These are phyloP conservation scores for Cucumis cinereus DNA, from an alignment of 306 rosid species.

Conservation along the genomic window DNA sequence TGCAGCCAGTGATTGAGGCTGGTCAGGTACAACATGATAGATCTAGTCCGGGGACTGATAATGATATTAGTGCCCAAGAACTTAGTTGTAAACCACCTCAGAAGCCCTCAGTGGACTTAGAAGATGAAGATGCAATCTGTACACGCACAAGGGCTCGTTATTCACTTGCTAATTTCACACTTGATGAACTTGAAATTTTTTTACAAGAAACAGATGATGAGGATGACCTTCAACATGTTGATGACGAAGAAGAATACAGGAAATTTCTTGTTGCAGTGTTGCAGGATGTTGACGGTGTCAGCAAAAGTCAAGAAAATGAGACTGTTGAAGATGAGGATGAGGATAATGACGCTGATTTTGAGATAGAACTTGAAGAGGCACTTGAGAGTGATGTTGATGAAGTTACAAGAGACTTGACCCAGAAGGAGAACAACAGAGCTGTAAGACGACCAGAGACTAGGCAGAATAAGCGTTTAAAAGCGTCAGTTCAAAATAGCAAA, in stretches of 20 bases:
- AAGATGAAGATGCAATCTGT: constrained; percentile 57
- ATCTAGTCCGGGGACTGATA: constrained; percentile 14
- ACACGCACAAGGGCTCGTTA: constrained; percentile 91
- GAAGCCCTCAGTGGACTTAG: constrained; percentile 31
- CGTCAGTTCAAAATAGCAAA: constrained; percentile 31
- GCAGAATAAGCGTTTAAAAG: constrained; percentile 53
- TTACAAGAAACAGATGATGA: constrained; percentile 97
- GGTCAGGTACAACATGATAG: constrained; percentile 25
- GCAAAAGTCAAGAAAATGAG: constrained; percentile 43
- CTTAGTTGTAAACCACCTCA: neutral
- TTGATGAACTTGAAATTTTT: constrained; percentile 89
- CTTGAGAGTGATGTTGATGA: constrained; percentile 78
- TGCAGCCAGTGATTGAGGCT: constrained; percentile 24
- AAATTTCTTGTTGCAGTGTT: constrained; percentile 82
- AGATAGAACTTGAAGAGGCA: constrained; percentile 89
- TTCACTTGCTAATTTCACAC: constrained; percentile 76
- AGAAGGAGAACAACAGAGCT: constrained; percentile 35
- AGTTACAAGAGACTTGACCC: constrained; percentile 18
- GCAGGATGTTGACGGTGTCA: constrained; percentile 52
- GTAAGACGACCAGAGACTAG: constrained; percentile 79
- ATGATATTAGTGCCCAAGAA: constrained; percentile 4
- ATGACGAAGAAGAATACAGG: constrained; percentile 83
- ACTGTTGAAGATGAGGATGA: constrained; percentile 74
- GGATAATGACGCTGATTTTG: constrained; percentile 92
- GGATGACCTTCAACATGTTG: constrained; percentile 77